Base-by-base conservation (phyloP, 1,284 basidiomycete genomes). In the Wolfiporia cocos region DNA sequence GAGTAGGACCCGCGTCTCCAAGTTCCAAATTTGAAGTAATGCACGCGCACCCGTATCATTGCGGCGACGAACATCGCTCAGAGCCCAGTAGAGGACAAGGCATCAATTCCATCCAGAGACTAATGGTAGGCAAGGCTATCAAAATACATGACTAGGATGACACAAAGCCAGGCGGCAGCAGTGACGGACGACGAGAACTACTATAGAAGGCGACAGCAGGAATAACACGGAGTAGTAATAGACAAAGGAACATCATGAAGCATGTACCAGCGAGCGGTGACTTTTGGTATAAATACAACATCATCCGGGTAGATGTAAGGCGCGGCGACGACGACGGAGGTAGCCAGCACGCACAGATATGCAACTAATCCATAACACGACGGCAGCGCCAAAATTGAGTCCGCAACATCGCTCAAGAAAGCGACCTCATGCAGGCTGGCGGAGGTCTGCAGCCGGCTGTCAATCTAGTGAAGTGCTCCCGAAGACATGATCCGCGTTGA, bases 401-500 rank as follows among this genome's bases (percentile, higher is more conserved):
- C 37, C 22, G 28, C 43, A 21, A 21, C 28, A 34, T 36, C 37
- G 28, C 37, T 41, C 43, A 45, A 39, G 39, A 41, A 45, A 41
- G 30, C 31, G 12, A 9, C 34, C 32, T 23, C 21, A 19, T 24
- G 37, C 37, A 35, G 30, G 36, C 33, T 9, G 31, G 18, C 30
- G 33, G 12, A 24, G 11, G 7, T 5, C 23, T 5, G 4, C 24
- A 28, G 5, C 22, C 36, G 24, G 24, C 36, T n/a, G 36, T 7
- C n/a, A 17, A 11, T 7, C 10, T 21, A 20, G 35, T 24, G 19
- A 19, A 21, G 22, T 19, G 23, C 21, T 35, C 32, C 26, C 21
- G 36, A 43, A 36, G 34, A 6, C 37, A 32, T 39, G 49, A 39
- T 54, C 54, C 11, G 52, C 70, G 54, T 76, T 76, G 51, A 83